Conservation (phyloP, 1,284 basidiomycete species). For the Testicularia cyperi region DNA sequence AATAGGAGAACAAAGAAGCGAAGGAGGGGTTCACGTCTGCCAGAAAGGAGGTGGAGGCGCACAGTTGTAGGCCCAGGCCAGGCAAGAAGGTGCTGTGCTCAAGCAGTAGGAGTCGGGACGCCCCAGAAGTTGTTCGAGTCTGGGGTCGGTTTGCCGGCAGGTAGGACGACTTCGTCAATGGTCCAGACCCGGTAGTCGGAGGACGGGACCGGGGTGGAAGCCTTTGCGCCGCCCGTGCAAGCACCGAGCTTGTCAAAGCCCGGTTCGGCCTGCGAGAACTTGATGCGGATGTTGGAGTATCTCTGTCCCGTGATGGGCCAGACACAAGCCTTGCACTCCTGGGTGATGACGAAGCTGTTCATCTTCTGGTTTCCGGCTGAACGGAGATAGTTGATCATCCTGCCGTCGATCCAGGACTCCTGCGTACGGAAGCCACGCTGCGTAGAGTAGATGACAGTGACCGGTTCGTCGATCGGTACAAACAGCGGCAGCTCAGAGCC, state of each 20-base stretch:
- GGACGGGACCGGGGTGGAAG: constrained; percentile 6
- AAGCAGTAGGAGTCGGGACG: too few species aligned
- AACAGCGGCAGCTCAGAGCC: constrained; percentile 30
- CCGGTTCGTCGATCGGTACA: constrained; percentile 8
- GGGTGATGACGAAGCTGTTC: constrained; percentile 38
- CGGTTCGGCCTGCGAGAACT: constrained; percentile 14
- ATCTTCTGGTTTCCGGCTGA: constrained; percentile 29
- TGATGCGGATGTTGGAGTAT: constrained; percentile 19
- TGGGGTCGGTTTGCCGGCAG: constrained; percentile 17
- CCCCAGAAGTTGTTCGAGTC: too few species aligned
- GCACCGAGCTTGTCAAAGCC: constrained; percentile 15
- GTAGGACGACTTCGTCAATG: constrained; percentile 27
- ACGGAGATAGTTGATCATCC: constrained; percentile 26
- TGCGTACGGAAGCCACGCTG: constrained; percentile 30
- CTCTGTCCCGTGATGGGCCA: constrained; percentile 29
- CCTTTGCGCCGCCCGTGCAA: constrained; percentile 18
- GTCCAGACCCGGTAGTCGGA: constrained; percentile 14
- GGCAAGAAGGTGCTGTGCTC: too few species aligned
- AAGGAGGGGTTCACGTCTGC: too few species aligned
- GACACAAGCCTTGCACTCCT: constrained; percentile 26
- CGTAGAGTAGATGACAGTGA: constrained; percentile 26
- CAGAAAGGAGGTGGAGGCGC: too few species aligned
- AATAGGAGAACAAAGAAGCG: too few species aligned
- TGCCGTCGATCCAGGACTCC: constrained; percentile 27
- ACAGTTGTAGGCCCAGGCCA: too few species aligned